phyloP scores from a whole-genome alignment of 208 protist genomes.

The Endotrypanum monterogeii region DNA sequence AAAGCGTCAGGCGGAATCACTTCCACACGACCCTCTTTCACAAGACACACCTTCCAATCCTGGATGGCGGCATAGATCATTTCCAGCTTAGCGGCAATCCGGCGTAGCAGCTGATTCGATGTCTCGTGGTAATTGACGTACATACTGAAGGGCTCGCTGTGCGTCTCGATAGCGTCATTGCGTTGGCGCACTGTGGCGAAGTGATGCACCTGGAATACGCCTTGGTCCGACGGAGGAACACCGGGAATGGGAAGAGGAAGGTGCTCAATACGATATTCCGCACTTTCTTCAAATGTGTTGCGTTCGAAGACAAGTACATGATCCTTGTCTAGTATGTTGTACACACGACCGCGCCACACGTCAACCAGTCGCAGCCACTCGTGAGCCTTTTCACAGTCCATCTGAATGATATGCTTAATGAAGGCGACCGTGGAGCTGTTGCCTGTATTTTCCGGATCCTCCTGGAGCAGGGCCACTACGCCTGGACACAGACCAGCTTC shows the following conservation, averaged over 20 bases:
- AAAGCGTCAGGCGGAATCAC: constrained; percentile 52
- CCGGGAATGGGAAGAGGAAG: constrained; percentile 58
- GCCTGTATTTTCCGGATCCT: constrained; percentile 10
- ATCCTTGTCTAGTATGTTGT: constrained; percentile 82
- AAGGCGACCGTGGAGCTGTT: constrained; percentile 28
- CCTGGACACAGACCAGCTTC: constrained; percentile 6
- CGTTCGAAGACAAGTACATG: constrained; percentile 65
- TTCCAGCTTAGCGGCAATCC: constrained; percentile 77
- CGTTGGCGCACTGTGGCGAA: constrained; percentile 75
- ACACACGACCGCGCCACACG: constrained; percentile 83
- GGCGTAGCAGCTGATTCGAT: constrained; percentile 49
- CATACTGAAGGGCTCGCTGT: constrained; percentile 87
- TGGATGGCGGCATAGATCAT: constrained; percentile 64
- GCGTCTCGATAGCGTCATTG: constrained; percentile 66
- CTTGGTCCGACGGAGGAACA: constrained; percentile 51
- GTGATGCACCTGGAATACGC: constrained; percentile 76
- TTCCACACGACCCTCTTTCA: constrained; percentile 69
- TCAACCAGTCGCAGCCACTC: constrained; percentile 77
- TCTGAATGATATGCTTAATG: constrained; percentile 38
- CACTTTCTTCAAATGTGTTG: constrained; percentile 87
- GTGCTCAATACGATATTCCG: constrained; percentile 85
- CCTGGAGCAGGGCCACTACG: constrained; percentile 19
- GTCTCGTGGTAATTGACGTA: constrained; percentile 69
- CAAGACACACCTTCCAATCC: constrained; percentile 88
- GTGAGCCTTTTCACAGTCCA: constrained; percentile 58